These are phyloP conservation scores for Populus tremula DNA, from an alignment of 345 rosid genomes.

Conservation along the genomic window DNA sequence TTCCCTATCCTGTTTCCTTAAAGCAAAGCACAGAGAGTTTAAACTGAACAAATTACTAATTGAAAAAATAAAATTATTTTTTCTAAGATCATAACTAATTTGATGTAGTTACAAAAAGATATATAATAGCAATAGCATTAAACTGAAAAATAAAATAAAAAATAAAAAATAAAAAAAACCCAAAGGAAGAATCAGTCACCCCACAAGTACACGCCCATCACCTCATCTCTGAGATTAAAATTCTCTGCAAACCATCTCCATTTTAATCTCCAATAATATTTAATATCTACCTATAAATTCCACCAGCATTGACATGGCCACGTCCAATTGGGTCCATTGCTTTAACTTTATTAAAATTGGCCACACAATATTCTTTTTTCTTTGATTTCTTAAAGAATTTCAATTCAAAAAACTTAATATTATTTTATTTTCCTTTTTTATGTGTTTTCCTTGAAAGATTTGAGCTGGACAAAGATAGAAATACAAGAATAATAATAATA, in stretches of 20 bases:
- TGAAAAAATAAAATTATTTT: not conserved
- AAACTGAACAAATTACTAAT: too few species aligned
- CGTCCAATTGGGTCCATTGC: conserved; percentile 11
- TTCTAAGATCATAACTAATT: too few species aligned
- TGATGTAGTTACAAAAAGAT: too few species aligned
- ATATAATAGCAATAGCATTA: not conserved
- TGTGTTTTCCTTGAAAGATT: not conserved
- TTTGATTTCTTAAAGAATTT: too few species aligned
- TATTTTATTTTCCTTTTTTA: not conserved
- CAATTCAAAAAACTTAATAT: not conserved
- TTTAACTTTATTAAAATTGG: not conserved
- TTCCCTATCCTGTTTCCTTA: too few species aligned
- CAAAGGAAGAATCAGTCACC: not conserved
- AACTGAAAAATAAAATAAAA: too few species aligned
- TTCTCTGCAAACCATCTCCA: not conserved
- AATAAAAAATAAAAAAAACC: not conserved
- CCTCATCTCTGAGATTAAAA: conserved; percentile 14
- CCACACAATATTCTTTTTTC: not conserved
- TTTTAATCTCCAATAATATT: not conserved
- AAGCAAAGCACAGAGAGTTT: too few species aligned
- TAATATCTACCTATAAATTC: conserved; percentile 19
- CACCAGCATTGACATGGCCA: conserved; percentile 28
- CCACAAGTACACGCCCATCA: conserved; percentile 8
- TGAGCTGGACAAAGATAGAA: conserved; percentile 42
- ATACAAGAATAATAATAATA: conserved; percentile 27